Percentiles rank a stretch among this genome's conserved stretches.
These are phyloP conservation scores for Pythium brachiatum DNA, from an alignment of 352 stramenopile genomes.

Conservation along the genomic window DNA sequence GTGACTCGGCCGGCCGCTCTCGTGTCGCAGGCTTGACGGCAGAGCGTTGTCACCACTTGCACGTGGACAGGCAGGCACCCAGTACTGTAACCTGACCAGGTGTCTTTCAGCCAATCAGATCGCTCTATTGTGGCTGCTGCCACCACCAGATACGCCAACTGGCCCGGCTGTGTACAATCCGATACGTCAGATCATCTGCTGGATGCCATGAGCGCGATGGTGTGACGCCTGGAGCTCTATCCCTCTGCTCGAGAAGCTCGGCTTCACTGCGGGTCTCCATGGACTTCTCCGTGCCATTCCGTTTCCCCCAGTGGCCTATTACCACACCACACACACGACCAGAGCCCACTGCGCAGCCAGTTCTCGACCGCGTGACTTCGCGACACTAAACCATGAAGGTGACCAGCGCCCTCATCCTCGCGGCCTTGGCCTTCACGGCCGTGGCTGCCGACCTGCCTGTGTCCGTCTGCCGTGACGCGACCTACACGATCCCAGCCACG, in stretches of 20 bases:
- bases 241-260: neutral
- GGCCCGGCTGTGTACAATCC: neutral
- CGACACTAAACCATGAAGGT: neutral
- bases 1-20: neutral
- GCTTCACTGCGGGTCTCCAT: too few species aligned
- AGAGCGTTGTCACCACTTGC: neutral
- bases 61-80: neutral
- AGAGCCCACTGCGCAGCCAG: neutral
- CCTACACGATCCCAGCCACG: slow-evolving; percentile 25
- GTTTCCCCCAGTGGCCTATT: neutral
- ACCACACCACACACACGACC: neutral
- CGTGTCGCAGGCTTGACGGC: neutral
- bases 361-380: neutral
- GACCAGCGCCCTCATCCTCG: slow-evolving; percentile 12
- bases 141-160: neutral
- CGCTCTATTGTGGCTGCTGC: neutral
- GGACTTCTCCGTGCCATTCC: neutral
- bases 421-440: slow-evolving; percentile 16
- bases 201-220: neutral
- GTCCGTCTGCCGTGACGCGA: slow-evolving; percentile 32
- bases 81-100: too few species aligned
- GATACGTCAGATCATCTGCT: neutral
- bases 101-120: neutral
- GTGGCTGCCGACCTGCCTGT: slow-evolving; percentile 17
- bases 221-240: neutral